phyloP scores from a whole-genome alignment of 345 rosid genomes.

The Boechera divaricarpa region DNA sequence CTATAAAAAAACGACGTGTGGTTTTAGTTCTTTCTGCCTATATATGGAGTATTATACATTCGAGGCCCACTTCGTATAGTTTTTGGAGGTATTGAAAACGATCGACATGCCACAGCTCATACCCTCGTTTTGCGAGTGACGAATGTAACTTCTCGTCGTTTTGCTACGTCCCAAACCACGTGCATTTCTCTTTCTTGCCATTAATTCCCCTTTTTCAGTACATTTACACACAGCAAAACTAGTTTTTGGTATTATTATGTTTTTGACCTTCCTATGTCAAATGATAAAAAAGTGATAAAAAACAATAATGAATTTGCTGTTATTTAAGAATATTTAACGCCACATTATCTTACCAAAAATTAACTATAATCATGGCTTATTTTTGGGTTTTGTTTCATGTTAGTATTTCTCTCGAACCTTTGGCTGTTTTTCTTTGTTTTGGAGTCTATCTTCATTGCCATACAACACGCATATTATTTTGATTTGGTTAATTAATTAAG shows the following conservation, averaged over 20 bases:
- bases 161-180: constrained; percentile 35
- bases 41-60: neutral
- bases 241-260: constrained; percentile 25
- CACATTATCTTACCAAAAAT: neutral
- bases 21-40: constrained; percentile 46
- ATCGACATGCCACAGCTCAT: constrained; percentile 30
- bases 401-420: too few species aligned
- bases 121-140: constrained; percentile 26
- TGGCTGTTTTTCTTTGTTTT: too few species aligned
- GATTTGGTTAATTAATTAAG: too few species aligned
- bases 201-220: neutral
- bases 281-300: neutral
- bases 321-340: neutral
- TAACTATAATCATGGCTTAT: neutral
- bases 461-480: too few species aligned
- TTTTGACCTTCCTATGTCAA: neutral
- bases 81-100: constrained; percentile 37
- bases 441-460: too few species aligned
- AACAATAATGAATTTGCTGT: neutral
- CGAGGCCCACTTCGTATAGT: constrained; percentile 8
- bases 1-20: constrained; percentile 30
- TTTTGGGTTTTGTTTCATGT: too few species aligned
- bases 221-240: constrained; percentile 1
- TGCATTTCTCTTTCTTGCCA: constrained; percentile 31
- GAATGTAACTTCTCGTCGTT: constrained; percentile 40